phyloP scores from a whole-genome alignment of 192 early-diverging fungal genomes.

The Diversispora epigaea region DNA sequence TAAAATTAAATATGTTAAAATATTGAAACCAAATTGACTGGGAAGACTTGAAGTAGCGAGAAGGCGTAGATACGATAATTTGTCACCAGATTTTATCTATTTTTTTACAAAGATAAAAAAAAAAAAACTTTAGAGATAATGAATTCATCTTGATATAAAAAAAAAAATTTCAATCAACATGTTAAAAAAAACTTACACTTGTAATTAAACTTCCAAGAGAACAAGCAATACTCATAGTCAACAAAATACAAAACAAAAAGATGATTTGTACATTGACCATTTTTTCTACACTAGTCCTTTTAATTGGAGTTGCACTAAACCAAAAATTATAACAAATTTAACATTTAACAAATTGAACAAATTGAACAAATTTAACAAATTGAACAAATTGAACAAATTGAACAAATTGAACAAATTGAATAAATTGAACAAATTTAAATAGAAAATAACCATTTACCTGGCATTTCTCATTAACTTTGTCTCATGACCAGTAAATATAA shows the following conservation, averaged over 20 bases:
- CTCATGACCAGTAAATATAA: constrained; percentile 96
- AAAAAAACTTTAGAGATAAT: not conserved
- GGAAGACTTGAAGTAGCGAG: constrained; percentile 19
- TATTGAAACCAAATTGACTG: constrained; percentile 78
- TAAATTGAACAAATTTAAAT: too few relatives aligned
- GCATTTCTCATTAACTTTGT: constrained; percentile 98
- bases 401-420: not conserved
- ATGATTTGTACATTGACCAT: constrained; percentile 94
- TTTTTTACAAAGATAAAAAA: constrained; percentile 7
- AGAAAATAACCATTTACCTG: constrained; percentile 36
- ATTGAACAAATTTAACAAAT: not conserved
- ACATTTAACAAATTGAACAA: not conserved
- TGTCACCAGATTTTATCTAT: constrained; percentile 44
- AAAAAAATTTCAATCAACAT: not conserved
- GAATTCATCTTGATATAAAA: not conserved
- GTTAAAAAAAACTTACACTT: constrained; percentile 38
- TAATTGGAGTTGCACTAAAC: constrained; percentile 79
- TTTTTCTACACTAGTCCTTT: constrained; percentile 85
- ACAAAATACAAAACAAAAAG: constrained; percentile 84
- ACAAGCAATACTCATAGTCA: constrained; percentile 82
- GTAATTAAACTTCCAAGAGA: constrained; percentile 78
- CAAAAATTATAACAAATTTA: not conserved
- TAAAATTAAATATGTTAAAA: constrained; percentile 96
- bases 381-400: not conserved
- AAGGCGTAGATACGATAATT: constrained; percentile 49